Evolutionary conservation across 495 filamentous ascomycete species (phyloP), one percentile per base, ranked within the genome.

Genomic region (Rhizodiscina lignyota): DNA sequence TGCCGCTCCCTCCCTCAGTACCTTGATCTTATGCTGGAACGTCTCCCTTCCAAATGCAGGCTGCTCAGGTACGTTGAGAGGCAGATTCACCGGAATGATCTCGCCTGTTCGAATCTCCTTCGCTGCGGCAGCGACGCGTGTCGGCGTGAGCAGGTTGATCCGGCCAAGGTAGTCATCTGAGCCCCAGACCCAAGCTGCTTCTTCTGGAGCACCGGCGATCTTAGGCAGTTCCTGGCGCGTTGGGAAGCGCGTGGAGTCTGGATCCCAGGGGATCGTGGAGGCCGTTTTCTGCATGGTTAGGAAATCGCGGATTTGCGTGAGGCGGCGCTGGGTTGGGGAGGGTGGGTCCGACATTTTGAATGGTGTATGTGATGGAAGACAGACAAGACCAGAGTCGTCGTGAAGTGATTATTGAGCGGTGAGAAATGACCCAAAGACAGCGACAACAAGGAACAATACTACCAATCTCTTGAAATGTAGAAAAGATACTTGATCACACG

Each of bases 141-240:
- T 52, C 0, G 70, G 67, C 0, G 71, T 74, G 21, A 76, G 54
- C 2, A 74, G 62, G 40, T 76, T 76, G 16, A 76, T 41, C 28
- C 69, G 56, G 13, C 71, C 70, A 20, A 67, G 28, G 56, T 66
- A 52, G 43, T 76, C 74, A 50, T 73, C 55, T 21, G 62, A 53
- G 4, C 74, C 72, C 73, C 72, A 77, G 17, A 77, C 66, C 72
- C 72, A 78, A 22, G 71, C 72, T 11, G 70, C 67, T 13, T 40
- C 49, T 23, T 40, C 18, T 0, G 52, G 52, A 2, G 47, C 50
- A 5, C 45, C 45, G n/a, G 43, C 29, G 19, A 68, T 53, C 29
- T 44, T 41, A 13, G 67, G 67, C 8, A 74, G 55, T 37, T 73
- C 63, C 36, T 64, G 65, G 20, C 64, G 54, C 3, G 46, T 51